These are phyloP conservation scores for Striga asiatica DNA, from an alignment of 257 asterid species.

Conservation along the genomic window DNA sequence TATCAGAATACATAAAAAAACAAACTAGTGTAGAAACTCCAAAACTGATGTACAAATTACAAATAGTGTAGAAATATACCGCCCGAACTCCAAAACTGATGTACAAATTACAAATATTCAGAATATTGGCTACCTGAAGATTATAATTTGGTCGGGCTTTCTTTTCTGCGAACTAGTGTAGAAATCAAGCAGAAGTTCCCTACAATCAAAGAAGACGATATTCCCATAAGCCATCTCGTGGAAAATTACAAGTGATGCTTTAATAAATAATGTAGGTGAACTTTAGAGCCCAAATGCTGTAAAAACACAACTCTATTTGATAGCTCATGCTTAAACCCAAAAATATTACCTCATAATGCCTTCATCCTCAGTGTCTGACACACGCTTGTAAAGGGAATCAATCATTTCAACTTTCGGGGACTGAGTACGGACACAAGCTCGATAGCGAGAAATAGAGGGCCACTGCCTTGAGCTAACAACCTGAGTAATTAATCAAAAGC, in stretches of 20 bases:
- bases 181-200: conserved; percentile 71
- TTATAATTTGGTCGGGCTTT: conserved; percentile 78
- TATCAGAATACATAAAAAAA: too few relatives aligned
- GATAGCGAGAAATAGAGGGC: conserved; percentile 74
- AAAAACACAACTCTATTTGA: neutral
- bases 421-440: conserved; percentile 91
- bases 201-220: conserved; percentile 25
- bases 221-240: too few relatives aligned
- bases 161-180: conserved; percentile 57
- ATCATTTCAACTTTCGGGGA: conserved; percentile 86
- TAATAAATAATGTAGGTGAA: too few relatives aligned
- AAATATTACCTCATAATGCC: conserved; percentile 63
- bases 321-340: neutral
- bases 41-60: too few relatives aligned
- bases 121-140: conserved; percentile 92
- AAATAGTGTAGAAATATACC: too few relatives aligned
- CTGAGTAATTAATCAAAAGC: conserved; percentile 22
- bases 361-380: conserved; percentile 60
- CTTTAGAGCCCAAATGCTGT: too few relatives aligned
- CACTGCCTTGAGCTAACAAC: conserved; percentile 93
- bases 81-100: too few relatives aligned
- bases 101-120: too few relatives aligned
- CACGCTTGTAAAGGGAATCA: conserved; percentile 53
- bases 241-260: too few relatives aligned
- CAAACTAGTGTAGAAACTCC: too few relatives aligned